Base-by-base conservation (phyloP, 2,329 filamentous ascomycete genomes). In the Plectosphaerella sp. region DNA sequence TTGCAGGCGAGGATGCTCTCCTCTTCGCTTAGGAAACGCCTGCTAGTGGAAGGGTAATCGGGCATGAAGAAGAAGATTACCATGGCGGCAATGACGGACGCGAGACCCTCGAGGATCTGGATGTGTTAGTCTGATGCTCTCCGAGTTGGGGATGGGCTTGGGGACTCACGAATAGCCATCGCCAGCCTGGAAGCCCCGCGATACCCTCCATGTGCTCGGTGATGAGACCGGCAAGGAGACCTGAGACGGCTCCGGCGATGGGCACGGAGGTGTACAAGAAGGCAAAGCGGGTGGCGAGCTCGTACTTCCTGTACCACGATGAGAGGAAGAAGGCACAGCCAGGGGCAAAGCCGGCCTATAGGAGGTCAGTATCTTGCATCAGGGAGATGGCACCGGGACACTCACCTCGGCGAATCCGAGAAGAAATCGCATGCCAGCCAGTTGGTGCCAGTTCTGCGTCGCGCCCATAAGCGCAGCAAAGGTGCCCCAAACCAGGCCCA, bases 191-290 rank as follows among this genome's bases (percentile, higher is more conserved):
- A 20, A 85, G 73, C 2, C 86, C 86, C 1, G 71, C 67, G 1
- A 79, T 66, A 7, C 80, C 77, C 58, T 89, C 58, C 58, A 62
- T 83, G 81, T 91, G 87, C 61, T 86, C 83, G 0, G 85, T 84
- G 54, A 91, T 86, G 1, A 76, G 86, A 55, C 86, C 90, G 1
- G 88, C 88, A 9, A 91, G 79, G 2, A 89, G 76, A 3, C 88
- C 88, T 9, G 87, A 87, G 57, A 84, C 89, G 15, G 87, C 87
- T 6, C 88, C 87, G 0, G 86, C 85, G 1, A 90, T 73, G 0
- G 88, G 87, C 1, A 86, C 83, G 15, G 77, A 82, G 15, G 85
- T 81, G 53, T 91, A 84, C 1, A 91, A 79, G 54, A 88, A 84
- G 3, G 86, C 86, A 2, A 90, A 83, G 5, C 88, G 78, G n/a